Evolutionary conservation across 2,329 filamentous ascomycete species (phyloP).

Genomic region (Lecanosticta acicola): DNA sequence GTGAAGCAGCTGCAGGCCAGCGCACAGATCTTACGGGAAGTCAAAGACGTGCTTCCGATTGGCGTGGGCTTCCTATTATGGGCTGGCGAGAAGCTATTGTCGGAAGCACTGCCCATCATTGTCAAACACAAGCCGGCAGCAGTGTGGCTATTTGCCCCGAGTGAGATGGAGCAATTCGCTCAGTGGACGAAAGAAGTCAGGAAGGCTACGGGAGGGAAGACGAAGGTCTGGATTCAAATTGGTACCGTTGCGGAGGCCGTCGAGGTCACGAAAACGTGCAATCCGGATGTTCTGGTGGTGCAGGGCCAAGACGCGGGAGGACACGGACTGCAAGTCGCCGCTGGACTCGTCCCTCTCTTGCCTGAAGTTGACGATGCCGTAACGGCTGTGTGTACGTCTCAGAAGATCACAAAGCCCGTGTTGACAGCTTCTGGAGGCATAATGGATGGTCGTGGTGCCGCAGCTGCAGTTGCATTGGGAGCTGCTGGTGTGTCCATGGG

Average conservation of each 20-base stretch:
- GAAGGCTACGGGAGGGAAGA: constrained; percentile 32
- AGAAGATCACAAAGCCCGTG: constrained; percentile 23
- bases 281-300: constrained; percentile 54
- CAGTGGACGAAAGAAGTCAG: constrained; percentile 32
- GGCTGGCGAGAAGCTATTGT: constrained; percentile 37
- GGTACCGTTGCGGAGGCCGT: constrained; percentile 54
- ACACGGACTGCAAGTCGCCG: constrained; percentile 53
- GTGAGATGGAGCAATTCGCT: constrained; percentile 35
- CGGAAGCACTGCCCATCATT: constrained; percentile 48
- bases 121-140: constrained; percentile 48
- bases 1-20: constrained; percentile 23
- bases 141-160: constrained; percentile 63
- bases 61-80: constrained; percentile 60
- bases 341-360: constrained; percentile 52
- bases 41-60: constrained; percentile 41
- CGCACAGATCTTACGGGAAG: constrained; percentile 16
- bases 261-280: constrained; percentile 44
- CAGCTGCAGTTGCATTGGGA: constrained; percentile 52
- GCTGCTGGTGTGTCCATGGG: constrained; percentile 54
- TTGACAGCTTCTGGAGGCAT: constrained; percentile 58
- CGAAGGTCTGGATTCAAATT: constrained; percentile 55
- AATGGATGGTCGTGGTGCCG: constrained; percentile 50
- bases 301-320: constrained; percentile 62
- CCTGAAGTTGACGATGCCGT: constrained; percentile 53
- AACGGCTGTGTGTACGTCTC: constrained; percentile 16